Evolutionary conservation across 805 yeast genomes (phyloP), one percentile per base, ranked within the genome.

Genomic region (Myxozyma melibiosi): DNA sequence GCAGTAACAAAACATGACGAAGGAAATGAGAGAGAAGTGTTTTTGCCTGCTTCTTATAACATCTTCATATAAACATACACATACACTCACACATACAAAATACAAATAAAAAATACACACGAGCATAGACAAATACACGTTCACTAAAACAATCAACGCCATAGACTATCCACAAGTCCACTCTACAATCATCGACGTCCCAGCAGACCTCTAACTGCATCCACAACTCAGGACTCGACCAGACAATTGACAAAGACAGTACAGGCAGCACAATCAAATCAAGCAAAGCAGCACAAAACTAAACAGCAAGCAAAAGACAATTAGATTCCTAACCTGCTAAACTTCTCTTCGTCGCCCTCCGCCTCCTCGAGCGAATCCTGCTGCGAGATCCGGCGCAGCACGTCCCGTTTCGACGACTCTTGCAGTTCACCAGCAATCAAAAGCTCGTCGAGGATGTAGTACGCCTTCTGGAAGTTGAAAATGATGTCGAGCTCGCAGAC

Each of bases 401-500:
- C 90, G 66, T 88, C 97, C 53, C 83, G 80, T 64, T 85, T 84
- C 13, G 92, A 85, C 42, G 89, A 81, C 69, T 94, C 99, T 63
- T 88, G 87, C 20, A 94, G 72, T 48, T 86, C 84, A 0, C 99
- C 99, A 65, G 91, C 97, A 61, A 92, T 80, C 48, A 94, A 73
- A 65, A 94, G 76, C 71, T 94, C 99, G 71, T 94, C 96, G 62
- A 94, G 76, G 11, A 94, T 86, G 72, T 89, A 88, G 71, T 94
- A 94, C 0, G 98, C 97, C 69, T 88, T 87, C 66, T 88, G 88
- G 74, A 94, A 94, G 68, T 95, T 94, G 80, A 94, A 94, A 48
- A 94, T 94, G 61, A 94, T 94, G 74, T 94, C 99, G 67, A 94
- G 77, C 71, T 94, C 99, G 73, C 97, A 90, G 20, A 58, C 62